A percentile compares a stretch with the other conserved stretches of the same genome.
Evolutionary conservation across 2,329 filamentous ascomycete species (phyloP).

Genomic region (Penicillium sp.): DNA sequence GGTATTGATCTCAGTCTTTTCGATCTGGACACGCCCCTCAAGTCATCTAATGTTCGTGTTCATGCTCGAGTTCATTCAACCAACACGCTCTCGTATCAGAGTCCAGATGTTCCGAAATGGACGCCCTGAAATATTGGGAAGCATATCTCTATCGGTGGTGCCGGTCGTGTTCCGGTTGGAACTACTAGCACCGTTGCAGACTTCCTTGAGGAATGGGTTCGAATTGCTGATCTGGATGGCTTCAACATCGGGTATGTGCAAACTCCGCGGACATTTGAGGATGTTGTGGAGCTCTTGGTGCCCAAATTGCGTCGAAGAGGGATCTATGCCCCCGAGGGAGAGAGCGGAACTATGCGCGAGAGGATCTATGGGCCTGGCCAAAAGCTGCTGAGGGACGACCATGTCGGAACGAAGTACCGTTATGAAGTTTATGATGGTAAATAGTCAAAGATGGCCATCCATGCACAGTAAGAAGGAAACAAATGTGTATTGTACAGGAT

Average conservation of each 20-base stretch:
- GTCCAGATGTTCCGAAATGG: neutral
- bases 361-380: constrained; percentile 8
- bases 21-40: neutral
- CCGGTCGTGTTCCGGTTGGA: neutral
- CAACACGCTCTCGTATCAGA: neutral
- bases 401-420: constrained; percentile 4
- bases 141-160: neutral
- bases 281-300: constrained; percentile 7
- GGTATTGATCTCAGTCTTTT: neutral
- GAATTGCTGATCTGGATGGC: constrained; percentile 2
- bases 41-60: neutral
- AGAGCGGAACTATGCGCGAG: constrained; percentile 1
- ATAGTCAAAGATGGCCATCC: neutral
- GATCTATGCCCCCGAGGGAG: constrained; percentile 1
- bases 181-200: neutral
- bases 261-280: constrained; percentile 5
- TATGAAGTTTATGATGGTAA: constrained; percentile 9
- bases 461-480: constrained; percentile 17
- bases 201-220: constrained; percentile 3
- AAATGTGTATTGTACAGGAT: constrained; percentile 34
- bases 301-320: neutral
- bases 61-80: neutral
- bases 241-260: constrained; percentile 9
- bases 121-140: neutral
- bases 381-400: constrained; percentile 3